Base-by-base conservation (phyloP, 1,284 basidiomycete genomes). In the Naganishia albida region DNA sequence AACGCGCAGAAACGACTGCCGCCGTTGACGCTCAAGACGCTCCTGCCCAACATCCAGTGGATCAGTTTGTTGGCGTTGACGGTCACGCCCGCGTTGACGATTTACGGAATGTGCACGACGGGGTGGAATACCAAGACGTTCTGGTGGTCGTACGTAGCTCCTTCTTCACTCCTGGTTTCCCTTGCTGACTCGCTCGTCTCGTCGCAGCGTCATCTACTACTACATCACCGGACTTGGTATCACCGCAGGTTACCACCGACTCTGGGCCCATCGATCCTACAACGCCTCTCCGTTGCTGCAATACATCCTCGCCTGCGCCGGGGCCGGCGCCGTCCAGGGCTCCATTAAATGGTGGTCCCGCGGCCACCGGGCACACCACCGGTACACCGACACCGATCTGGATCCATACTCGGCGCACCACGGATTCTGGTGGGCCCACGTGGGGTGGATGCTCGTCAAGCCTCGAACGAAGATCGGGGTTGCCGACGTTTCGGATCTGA, bases 331-430 rank as follows among this genome's bases (percentile, higher is more conserved):
- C 13, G 89, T 92, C 39, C 85, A 95, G 74, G 92, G 93, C 26
- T 91, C 91, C 20, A 92, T 94, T 80, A 88, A 88, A 76, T 95
- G 92, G 93, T 95, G 93, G 93, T 87, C 87, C n/a, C 85, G 92
- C 53, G 91, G 90, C 66, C 92, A 95, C 82, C 88, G 93, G 68
- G 91, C 93, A 10, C 91, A 95, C 80, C 92, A 94, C 78, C 85
- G 91, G 59, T 94, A 95, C 82, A 95, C 92, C 75, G 93, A 96
- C 81, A 95, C 93, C 72, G 89, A 93, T 66, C 88, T 96, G 67
- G 92, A 95, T 81, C 93, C 92, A 0, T 96, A 95, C 82, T 89
- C 89, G 68, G 91, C 93, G 3, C 88, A 92, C 80, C 86, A 88
- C 74, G 93, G 93, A 66, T 82, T 83, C 73, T 80, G 78, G 74